A percentile compares a stretch with the other conserved stretches of the same genome.
phyloP scores from a whole-genome alignment of 78 protist genomes.

The Emiliania huxleyi region DNA sequence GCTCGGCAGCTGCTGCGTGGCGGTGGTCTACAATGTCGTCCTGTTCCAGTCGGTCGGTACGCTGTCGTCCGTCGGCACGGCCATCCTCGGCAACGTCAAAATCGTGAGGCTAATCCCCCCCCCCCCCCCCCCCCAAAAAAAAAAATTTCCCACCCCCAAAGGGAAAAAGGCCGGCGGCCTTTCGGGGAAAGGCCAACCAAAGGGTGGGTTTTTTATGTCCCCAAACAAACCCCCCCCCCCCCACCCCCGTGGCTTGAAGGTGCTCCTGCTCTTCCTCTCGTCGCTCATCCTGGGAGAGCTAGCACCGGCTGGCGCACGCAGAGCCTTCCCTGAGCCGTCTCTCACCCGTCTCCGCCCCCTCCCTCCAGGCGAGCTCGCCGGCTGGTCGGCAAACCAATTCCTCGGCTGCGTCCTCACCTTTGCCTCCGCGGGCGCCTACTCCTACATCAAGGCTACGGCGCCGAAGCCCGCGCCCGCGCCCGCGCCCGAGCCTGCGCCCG shows the following conservation, averaged over 20 bases:
- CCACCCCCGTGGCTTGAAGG: neutral
- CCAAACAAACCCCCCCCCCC: no score
- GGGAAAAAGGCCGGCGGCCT: no score
- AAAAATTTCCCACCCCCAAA: no score
- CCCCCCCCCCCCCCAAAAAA: no score
- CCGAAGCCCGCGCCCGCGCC: neutral
- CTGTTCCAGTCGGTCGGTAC: neutral
- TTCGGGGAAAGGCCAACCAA: no score
- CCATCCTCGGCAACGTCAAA: neutral
- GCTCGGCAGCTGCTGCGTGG: neutral
- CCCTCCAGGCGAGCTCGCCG: neutral
- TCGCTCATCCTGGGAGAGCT: neutral
- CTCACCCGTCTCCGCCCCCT: no score
- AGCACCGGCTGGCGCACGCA: no score
- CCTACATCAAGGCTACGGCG: neutral
- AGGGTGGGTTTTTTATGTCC: no score
- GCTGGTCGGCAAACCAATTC: conserved; percentile 5
- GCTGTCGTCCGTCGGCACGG: conserved; percentile 1
- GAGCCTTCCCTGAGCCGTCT: no score
- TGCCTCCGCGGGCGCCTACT: neutral
- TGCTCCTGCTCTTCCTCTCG: conserved; percentile 11
- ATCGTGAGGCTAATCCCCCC: neutral
- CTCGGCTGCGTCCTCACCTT: conserved; percentile 11
- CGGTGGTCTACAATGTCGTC: neutral
- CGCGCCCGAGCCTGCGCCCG: neutral